Evolutionary conservation across 2,329 filamentous ascomycete genomes (phyloP), one percentile per base, ranked within the genome.

Genomic region (Pestalotiopsis sp.): DNA sequence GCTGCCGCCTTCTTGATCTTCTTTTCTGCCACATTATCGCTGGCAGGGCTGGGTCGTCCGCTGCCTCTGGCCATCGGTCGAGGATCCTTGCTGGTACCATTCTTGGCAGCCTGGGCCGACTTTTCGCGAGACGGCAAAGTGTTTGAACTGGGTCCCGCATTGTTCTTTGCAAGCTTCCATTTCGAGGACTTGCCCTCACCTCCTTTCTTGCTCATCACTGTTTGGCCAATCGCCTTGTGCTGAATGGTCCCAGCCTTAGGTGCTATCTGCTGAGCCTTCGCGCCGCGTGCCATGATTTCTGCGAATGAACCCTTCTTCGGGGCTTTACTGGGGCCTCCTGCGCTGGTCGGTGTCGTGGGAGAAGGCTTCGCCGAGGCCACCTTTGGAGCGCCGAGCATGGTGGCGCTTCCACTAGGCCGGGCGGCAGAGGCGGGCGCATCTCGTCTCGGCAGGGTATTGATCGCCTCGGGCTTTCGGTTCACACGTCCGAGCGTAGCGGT

Each of bases 231-330:
- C 23, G 90, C 85, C 77, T 93, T 93, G 79, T 94, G 91, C 76
- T 93, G 92, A 72, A 94, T 93, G 73, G 89, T 90, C 67, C 91
- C 91, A 27, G 91, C 85, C 73, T 87, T 86, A n/a, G 83, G 86
- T 82, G 89, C 87, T 56, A 81, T 83, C 52, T 83, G 84, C 74
- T 92, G 89, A 13, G 89, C 90, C 70, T 89, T 88, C 75, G 92
- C 90, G 39, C 89, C 93, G 72, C 91, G 87, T 67, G 91, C 91
- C 80, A 95, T 85, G 69, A 94, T 91, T 75, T 94, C 92, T 49
- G 90, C 88, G 77, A 90, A 95, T 0, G 91, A 92, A 2, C 91
- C 90, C 75, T 92, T 93, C 79, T 93, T 93, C 1, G 89, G 90
- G 2, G 82, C 78, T 69, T 81, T 81, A 4, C 82, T 76, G 1